Base-by-base conservation (phyloP, 164 flowering plant genomes). In the Sextonia rubra region DNA sequence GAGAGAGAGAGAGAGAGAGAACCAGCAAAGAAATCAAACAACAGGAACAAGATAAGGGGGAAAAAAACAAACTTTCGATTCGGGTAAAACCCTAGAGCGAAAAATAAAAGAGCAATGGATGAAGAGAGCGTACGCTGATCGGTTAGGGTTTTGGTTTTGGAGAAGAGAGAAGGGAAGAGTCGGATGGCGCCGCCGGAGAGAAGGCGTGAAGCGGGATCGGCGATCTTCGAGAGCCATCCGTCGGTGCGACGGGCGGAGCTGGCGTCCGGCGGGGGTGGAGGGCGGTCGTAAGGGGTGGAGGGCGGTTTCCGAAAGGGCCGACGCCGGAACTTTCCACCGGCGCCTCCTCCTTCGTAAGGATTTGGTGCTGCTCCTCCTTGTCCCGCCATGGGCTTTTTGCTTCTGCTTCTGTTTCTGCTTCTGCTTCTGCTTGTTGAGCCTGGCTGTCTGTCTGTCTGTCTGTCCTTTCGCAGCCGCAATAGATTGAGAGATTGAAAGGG, bases 281-380 rank as follows among this genome's bases (percentile, higher is more conserved):
- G 90, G 7, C 94, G 94, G 70, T 73, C 83, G 75, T 92, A 90
- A 0, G 94, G 95, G 4, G 91, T 86, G 0, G 91, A 2, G 60
- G 77, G 86, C 0, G 85, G 85, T 76, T 77, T 86, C 47, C 92
- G 71, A 6, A 77, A 5, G 15, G 82, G 44, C 2, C 83, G 85
- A 44, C 74, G 84, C 69, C 84, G 56, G n/a, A 86, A 67, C 80
- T 92, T 90, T 4, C 95, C 95, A 26, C 97, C 97, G 74, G 76
- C 86, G 65, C 95, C 92, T 67, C 85, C 55, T 1, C 70, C 74
- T 14, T 7, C 60, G 62, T 47, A 48, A 55, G 56, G 20, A 37
- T 37, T 37, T 4, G 58, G 29, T 3, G 52, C 15, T 18, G 49
- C 65, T 32, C n/a, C 56, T 37, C 22, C 67, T 44, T 47, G 32